Evolutionary conservation across 2,329 filamentous ascomycete genomes (phyloP).

Genomic region (Colletotrichum ledebouriae): DNA sequence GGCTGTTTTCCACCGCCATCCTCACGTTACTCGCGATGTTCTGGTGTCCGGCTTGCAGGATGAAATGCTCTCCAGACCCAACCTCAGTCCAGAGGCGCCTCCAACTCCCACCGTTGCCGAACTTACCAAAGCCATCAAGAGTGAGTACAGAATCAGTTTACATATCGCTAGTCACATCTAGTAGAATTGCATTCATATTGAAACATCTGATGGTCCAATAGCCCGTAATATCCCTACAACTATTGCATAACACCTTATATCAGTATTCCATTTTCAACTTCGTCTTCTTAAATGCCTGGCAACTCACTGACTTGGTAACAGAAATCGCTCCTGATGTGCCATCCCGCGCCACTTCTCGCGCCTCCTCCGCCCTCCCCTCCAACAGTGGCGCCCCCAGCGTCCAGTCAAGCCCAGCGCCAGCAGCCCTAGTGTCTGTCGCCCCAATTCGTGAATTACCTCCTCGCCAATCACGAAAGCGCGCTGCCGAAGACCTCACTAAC

Average conservation of each 20-base stretch:
- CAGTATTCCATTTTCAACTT: neutral
- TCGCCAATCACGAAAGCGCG: neutral
- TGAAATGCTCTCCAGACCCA: neutral
- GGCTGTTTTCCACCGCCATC: neutral
- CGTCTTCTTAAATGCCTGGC: neutral
- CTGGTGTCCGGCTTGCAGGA: neutral
- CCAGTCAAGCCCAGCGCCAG: neutral
- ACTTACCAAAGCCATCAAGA: neutral
- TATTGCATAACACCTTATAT: neutral
- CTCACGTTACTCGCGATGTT: neutral
- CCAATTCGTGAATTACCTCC: neutral
- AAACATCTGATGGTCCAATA: neutral
- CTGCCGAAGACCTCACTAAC: neutral
- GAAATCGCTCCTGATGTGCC: neutral
- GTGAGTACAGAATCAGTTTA: neutral
- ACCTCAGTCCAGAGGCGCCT: neutral
- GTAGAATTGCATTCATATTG: neutral
- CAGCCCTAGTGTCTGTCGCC: neutral
- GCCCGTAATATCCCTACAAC: neutral
- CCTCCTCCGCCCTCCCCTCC: neutral
- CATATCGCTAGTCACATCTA: neutral
- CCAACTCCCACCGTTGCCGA: neutral
- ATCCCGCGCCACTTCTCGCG: slow-evolving; percentile 1
- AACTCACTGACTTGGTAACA: neutral
- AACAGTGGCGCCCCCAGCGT: neutral